Conservation (phyloP, 192 early-diverging fungal species). For the Coemansia sp. region DNA sequence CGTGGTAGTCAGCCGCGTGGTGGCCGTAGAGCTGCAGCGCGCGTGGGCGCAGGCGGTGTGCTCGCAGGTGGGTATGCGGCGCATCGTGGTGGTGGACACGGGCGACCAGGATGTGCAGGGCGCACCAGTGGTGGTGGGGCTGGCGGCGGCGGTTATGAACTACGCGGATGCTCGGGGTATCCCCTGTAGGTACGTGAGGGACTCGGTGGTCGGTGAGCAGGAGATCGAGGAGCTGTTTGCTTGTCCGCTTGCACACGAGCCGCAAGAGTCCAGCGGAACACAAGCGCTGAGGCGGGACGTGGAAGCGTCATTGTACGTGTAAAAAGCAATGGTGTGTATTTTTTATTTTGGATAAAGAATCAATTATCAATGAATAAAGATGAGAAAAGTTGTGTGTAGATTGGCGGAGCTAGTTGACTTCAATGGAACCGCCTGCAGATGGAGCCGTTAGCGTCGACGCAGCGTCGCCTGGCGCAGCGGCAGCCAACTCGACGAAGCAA, state of each 20-base stretch:
- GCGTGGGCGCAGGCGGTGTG: constrained; percentile 32
- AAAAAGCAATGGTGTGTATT: no score
- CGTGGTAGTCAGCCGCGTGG: constrained; percentile 13
- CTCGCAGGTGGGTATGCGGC: constrained; percentile 8
- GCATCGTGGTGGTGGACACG: constrained; percentile 24
- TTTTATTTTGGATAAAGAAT: no score
- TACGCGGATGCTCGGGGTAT: constrained; percentile 25
- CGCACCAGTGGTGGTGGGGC: constrained; percentile 20
- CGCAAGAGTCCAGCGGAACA: neutral
- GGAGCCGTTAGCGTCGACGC: no score
- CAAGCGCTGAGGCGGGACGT: constrained; percentile 17
- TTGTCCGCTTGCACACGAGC: neutral
- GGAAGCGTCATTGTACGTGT: constrained; percentile 32
- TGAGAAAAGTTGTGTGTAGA: no score
- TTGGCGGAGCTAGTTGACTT: no score
- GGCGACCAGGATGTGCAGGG: constrained; percentile 7
- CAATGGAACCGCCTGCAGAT: no score
- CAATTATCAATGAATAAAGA: no score
- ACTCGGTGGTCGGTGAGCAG: neutral
- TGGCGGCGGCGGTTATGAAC: constrained; percentile 44
- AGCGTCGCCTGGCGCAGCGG: no score
- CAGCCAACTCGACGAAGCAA: constrained; percentile 40
- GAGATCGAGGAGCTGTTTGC: constrained; percentile 30
- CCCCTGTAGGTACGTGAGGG: constrained; percentile 28
- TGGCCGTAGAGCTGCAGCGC: constrained; percentile 36